These are phyloP conservation scores for Apophysomyces ossiformis DNA, from an alignment of 371 early-diverging fungal genomes.

Conservation along the genomic window DNA sequence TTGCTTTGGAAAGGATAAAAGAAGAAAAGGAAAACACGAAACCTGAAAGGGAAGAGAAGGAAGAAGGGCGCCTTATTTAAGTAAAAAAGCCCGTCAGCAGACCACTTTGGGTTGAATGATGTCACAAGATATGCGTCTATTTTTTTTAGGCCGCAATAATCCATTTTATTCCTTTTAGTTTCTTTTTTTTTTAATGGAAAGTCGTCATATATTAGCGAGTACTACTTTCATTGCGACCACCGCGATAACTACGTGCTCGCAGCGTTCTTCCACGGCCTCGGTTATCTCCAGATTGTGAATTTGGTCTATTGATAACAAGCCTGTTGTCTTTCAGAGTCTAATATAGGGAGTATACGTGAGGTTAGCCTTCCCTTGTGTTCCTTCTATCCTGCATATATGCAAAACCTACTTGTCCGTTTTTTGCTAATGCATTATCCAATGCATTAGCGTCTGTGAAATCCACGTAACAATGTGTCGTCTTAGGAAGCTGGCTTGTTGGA, in stretches of 20 bases:
- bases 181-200: too few relatives aligned
- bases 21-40: slow-evolving; percentile 20
- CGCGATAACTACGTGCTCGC: slow-evolving; percentile 39
- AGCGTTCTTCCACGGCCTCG: slow-evolving; percentile 24
- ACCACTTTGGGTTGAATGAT: too few relatives aligned
- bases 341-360: too few relatives aligned
- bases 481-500: slow-evolving; percentile 42
- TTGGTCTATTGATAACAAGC: slow-evolving; percentile 50
- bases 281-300: slow-evolving; percentile 29
- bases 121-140: too few relatives aligned
- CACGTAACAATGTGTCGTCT: slow-evolving; percentile 50
- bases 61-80: slow-evolving; percentile 1
- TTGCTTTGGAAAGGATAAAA: slow-evolving; percentile 7
- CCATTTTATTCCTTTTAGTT: too few relatives aligned
- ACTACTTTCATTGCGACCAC: slow-evolving; percentile 21
- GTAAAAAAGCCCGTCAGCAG: background rate
- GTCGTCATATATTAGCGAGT: background rate
- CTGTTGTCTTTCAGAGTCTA: slow-evolving; percentile 42
- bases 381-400: background rate
- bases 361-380: background rate
- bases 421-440: slow-evolving; percentile 44
- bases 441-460: slow-evolving; percentile 41
- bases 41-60: slow-evolving; percentile 5
- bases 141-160: too few relatives aligned
- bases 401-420: slow-evolving; percentile 38